Evolutionary conservation across 768 basidiomycete species (phyloP).

Genomic region (Postia placenta): DNA sequence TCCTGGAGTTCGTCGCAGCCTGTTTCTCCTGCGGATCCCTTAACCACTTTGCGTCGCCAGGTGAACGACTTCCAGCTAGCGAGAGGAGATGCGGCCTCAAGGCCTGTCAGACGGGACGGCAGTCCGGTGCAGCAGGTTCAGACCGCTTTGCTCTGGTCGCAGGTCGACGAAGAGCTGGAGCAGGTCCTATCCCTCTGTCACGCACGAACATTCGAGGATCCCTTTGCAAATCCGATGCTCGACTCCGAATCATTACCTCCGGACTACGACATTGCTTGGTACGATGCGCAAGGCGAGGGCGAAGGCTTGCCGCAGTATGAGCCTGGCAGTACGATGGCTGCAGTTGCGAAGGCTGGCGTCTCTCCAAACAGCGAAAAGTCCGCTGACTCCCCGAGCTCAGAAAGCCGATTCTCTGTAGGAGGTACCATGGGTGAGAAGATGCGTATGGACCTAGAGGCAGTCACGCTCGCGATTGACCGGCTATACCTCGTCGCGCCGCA

Average conservation of each 20-base stretch:
- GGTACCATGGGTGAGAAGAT: conserved; percentile 61
- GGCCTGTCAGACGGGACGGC: too few species aligned
- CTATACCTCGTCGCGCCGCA: conserved; percentile 84
- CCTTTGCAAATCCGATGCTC: background rate
- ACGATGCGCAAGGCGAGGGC: conserved; percentile 10
- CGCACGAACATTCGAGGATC: conserved; percentile 45
- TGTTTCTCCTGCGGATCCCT: conserved; percentile 32
- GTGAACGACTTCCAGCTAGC: conserved; percentile 62
- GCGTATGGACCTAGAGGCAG: conserved; percentile 76
- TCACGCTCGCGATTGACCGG: conserved; percentile 86
- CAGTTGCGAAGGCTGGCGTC: conserved; percentile 9
- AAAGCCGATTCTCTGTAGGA: conserved; percentile 3
- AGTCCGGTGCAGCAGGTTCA: conserved; percentile 49
- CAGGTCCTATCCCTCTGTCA: conserved; percentile 57
- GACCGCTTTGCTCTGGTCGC: conserved; percentile 63
- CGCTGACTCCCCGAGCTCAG: too few species aligned
- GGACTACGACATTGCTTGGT: conserved; percentile 23
- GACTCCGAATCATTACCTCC: conserved; percentile 19
- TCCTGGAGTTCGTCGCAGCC: conserved; percentile 21
- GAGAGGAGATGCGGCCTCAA: conserved; percentile 33
- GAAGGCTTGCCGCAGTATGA: conserved; percentile 29
- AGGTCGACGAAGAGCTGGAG: conserved; percentile 72
- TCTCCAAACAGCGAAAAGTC: background rate
- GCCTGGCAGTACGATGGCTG: conserved; percentile 6
- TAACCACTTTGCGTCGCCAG: conserved; percentile 60